A percentile compares a stretch with the other conserved stretches of the same genome.
phyloP scores from a whole-genome alignment of 208 protist genomes.

The Spironucleus salmonicida region DNA sequence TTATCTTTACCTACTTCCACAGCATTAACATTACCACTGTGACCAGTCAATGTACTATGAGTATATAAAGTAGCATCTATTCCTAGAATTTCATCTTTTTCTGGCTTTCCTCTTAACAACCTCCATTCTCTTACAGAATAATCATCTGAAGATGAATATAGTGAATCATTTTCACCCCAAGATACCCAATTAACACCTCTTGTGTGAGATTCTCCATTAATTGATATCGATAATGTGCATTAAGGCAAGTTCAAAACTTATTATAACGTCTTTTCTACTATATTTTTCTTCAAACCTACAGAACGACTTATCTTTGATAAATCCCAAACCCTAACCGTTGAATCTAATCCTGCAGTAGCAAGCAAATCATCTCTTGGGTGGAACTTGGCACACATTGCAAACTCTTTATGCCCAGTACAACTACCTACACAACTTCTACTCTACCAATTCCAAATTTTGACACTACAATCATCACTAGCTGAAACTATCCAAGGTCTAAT shows the following conservation, averaged over 20 bases:
- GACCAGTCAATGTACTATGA: neutral
- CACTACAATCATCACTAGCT: constrained; percentile 31
- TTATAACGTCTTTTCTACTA: neutral
- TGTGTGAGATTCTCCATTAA: neutral
- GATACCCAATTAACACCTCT: constrained; percentile 17
- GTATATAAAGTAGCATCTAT: neutral
- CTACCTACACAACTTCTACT: constrained; percentile 16
- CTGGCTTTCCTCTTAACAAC: neutral
- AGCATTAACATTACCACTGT: constrained; percentile 5
- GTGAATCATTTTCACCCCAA: neutral
- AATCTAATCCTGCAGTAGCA: constrained; percentile 36
- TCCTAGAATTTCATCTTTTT: neutral
- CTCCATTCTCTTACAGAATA: neutral
- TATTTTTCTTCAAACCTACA: neutral
- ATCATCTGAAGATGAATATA: constrained; percentile 2
- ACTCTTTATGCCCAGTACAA: constrained; percentile 34
- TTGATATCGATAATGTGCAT: neutral
- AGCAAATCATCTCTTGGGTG: constrained; percentile 35
- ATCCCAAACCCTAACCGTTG: constrained; percentile 37
- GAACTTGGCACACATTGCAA: constrained; percentile 38
- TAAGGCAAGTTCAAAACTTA: neutral
- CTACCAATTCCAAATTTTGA: constrained; percentile 40
- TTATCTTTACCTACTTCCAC: neutral
- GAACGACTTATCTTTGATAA: neutral
- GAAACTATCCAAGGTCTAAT: constrained; percentile 31